Evolutionary conservation across 305 asterid genomes (phyloP).

Genomic region (Rubia balearica): DNA sequence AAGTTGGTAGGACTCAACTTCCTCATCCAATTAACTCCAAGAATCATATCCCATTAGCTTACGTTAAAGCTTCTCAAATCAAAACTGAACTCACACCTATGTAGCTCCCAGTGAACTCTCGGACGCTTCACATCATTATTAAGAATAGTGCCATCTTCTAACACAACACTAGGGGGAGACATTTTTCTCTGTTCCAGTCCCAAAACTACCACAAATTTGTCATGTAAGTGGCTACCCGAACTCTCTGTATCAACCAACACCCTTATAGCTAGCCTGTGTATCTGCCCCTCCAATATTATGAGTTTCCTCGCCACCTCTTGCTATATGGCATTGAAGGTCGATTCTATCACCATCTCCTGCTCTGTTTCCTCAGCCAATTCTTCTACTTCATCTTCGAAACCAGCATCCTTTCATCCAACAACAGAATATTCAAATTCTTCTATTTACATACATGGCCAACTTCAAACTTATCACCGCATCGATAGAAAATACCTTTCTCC

Average conservation of each 20-base stretch:
- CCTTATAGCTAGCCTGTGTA: too few relatives aligned
- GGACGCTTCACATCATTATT: not conserved
- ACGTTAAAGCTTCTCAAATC: not conserved
- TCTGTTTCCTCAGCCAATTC: not conserved
- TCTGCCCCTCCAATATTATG: too few relatives aligned
- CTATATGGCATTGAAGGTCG: too few relatives aligned
- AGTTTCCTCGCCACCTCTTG: too few relatives aligned
- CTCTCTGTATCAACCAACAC: too few relatives aligned
- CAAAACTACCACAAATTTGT: too few relatives aligned
- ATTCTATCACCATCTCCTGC: too few relatives aligned
- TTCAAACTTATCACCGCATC: not conserved
- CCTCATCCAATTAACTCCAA: not conserved
- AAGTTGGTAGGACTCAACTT: not conserved
- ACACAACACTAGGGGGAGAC: too few relatives aligned
- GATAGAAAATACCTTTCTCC: not conserved
- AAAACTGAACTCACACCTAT: not conserved
- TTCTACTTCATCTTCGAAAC: not conserved
- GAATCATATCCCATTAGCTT: not conserved
- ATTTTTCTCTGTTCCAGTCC: too few relatives aligned
- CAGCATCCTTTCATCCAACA: not conserved
- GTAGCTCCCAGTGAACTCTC: not conserved
- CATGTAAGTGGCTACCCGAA: too few relatives aligned
- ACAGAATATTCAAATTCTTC: not conserved
- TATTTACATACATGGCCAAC: not conserved
- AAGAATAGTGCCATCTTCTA: not conserved